A percentile compares a stretch with the other conserved stretches of the same genome.
These are phyloP conservation scores for Aphanomyces stellatus DNA, from an alignment of 352 stramenopile species.

Conservation along the genomic window DNA sequence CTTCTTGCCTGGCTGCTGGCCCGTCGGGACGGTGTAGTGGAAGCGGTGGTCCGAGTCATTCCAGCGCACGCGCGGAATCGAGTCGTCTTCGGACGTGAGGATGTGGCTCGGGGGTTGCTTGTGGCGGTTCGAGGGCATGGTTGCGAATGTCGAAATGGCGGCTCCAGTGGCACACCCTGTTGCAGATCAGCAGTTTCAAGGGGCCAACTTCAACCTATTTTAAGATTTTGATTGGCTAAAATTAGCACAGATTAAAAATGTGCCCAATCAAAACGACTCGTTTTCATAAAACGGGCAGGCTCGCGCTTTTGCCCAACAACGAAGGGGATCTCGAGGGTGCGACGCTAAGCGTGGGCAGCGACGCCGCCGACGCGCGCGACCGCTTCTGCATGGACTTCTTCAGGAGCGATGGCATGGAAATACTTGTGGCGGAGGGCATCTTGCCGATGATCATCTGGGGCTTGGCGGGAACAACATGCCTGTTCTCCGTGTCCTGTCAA, in stretches of 20 bases:
- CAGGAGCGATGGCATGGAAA: background rate
- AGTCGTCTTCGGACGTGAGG: slow-evolving; percentile 4
- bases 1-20: slow-evolving; percentile 41
- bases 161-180: background rate
- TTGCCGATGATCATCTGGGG: slow-evolving; percentile 33
- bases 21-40: slow-evolving; percentile 61
- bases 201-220: slow-evolving; percentile 14
- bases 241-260: background rate
- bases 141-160: background rate
- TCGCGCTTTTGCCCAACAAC: background rate
- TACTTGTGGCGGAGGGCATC: background rate
- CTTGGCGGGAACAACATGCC: slow-evolving; percentile 44
- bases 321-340: background rate
- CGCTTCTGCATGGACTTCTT: background rate
- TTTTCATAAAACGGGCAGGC: slow-evolving; percentile 14
- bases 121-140: no score
- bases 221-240: slow-evolving; percentile 9
- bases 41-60: slow-evolving; percentile 64
- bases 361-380: background rate
- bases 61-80: slow-evolving; percentile 65
- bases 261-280: background rate
- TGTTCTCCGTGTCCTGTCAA: no score
- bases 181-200: background rate
- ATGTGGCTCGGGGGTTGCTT: no score
- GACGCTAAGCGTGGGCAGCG: background rate